Conservation (phyloP, 2,329 filamentous ascomycete genomes). For the Berkeleyomyces rouxiae region DNA sequence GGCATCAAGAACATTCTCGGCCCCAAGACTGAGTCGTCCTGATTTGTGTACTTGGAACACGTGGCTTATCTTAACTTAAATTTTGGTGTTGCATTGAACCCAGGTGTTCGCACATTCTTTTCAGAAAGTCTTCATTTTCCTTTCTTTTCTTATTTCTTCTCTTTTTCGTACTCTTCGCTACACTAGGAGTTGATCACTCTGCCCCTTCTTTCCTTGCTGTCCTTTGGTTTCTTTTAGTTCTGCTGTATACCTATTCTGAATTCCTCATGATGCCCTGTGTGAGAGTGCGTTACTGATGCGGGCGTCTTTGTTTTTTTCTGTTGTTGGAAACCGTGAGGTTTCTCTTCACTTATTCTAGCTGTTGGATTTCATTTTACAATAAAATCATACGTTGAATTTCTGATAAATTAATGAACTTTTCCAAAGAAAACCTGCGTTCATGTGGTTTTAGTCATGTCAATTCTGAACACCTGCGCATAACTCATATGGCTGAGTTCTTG, state of each 20-base stretch:
- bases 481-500: too few species aligned
- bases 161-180: background rate
- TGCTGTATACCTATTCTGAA: constrained; percentile 12
- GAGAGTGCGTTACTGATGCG: background rate
- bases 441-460: too few species aligned
- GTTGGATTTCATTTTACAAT: constrained; percentile 14
- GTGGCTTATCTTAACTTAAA: background rate
- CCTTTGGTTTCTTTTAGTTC: constrained; percentile 5
- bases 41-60: background rate
- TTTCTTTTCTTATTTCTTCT: background rate
- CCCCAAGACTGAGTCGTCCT: constrained; percentile 30
- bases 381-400: constrained; percentile 15
- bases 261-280: constrained; percentile 10
- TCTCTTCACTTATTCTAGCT: constrained; percentile 9
- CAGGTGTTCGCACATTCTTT: constrained; percentile 3
- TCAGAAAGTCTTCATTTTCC: background rate
- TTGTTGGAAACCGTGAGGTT: background rate
- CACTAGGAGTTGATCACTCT: background rate
- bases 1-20: constrained; percentile 32
- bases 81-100: constrained; percentile 5
- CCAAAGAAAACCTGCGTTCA: background rate
- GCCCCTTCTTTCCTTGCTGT: background rate
- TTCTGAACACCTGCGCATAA: too few species aligned
- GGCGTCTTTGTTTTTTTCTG: background rate
- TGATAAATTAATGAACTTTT: constrained; percentile 15